A percentile compares a stretch with the other conserved stretches of the same genome.
Conservation (phyloP, 23 red algal genomes). For the Gracilaria gracilis region DNA sequence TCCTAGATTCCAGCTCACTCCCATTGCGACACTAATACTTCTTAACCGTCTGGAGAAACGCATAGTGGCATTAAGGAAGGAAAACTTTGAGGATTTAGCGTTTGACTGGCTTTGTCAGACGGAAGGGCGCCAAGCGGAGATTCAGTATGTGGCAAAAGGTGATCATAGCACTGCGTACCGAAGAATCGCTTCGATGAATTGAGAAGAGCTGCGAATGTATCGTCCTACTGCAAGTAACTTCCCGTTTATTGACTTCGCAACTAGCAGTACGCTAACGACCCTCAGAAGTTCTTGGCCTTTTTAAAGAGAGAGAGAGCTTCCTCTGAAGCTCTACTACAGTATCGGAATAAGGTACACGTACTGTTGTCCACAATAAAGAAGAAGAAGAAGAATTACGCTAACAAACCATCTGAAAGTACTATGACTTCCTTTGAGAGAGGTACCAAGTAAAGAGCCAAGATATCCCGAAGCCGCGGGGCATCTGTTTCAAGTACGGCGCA, state of each 20-base stretch:
- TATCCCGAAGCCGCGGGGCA: too few relatives aligned
- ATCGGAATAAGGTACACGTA: too few relatives aligned
- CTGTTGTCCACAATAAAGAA: too few relatives aligned
- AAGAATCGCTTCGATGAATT: constrained; percentile 24
- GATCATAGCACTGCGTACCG: background rate
- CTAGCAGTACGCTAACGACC: constrained; percentile 12
- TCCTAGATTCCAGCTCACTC: constrained; percentile 34
- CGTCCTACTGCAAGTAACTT: constrained; percentile 41
- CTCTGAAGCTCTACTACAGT: too few relatives aligned
- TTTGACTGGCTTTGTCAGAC: constrained; percentile 37
- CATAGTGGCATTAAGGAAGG: constrained; percentile 20
- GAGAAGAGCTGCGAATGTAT: constrained; percentile 36
- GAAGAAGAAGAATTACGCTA: background rate
- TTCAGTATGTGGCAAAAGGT: constrained; percentile 13
- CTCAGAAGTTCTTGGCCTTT: constrained; percentile 15
- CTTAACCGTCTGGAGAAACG: constrained; percentile 32
- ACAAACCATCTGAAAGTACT: background rate
- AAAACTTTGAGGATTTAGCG: constrained; percentile 44
- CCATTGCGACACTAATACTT: constrained; percentile 12
- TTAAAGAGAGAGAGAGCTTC: background rate
- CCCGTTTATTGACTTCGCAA: constrained; percentile 35
- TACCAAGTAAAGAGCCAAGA: too few relatives aligned
- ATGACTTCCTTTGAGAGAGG: background rate
- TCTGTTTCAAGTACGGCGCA: too few relatives aligned
- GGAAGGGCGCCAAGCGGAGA: constrained; percentile 21